Conservation (phyloP, 2,329 filamentous ascomycete species). For the Pseudocercospora macadamiae region DNA sequence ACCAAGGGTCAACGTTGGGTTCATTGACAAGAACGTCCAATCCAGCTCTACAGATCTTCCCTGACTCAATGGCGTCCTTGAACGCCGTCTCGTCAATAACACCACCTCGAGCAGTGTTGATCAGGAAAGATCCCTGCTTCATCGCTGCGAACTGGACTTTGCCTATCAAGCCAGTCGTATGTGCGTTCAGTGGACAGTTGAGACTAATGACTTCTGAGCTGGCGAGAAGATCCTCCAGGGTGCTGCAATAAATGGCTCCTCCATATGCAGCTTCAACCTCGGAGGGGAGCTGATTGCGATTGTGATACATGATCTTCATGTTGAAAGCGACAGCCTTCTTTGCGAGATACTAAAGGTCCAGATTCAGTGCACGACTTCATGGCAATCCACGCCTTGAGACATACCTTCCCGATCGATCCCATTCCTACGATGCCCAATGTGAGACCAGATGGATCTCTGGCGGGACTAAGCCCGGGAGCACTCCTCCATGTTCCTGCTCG, state of each 20-base stretch:
- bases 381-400: background rate
- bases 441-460: slow-evolving; percentile 65
- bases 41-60: slow-evolving; percentile 52
- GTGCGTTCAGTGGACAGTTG: slow-evolving; percentile 51
- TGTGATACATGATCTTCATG: slow-evolving; percentile 68
- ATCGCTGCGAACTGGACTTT: slow-evolving; percentile 48
- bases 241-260: slow-evolving; percentile 55
- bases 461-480: slow-evolving; percentile 10
- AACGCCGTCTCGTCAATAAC: slow-evolving; percentile 55
- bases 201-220: slow-evolving; percentile 50
- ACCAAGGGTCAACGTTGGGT: slow-evolving; percentile 51
- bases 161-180: slow-evolving; percentile 48
- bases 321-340: slow-evolving; percentile 63
- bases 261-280: slow-evolving; percentile 52
- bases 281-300: slow-evolving; percentile 54
- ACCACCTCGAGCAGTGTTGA: slow-evolving; percentile 57
- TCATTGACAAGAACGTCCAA: slow-evolving; percentile 55
- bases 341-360: slow-evolving; percentile 53
- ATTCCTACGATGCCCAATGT: slow-evolving; percentile 69
- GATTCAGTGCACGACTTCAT: background rate
- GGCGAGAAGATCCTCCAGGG: slow-evolving; percentile 49
- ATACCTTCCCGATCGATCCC: slow-evolving; percentile 54
- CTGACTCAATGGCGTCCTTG: slow-evolving; percentile 50
- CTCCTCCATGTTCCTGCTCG: slow-evolving; percentile 17
- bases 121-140: slow-evolving; percentile 52